Conservation (phyloP, 2,329 filamentous ascomycete genomes). For the Aspergillus terreus region DNA sequence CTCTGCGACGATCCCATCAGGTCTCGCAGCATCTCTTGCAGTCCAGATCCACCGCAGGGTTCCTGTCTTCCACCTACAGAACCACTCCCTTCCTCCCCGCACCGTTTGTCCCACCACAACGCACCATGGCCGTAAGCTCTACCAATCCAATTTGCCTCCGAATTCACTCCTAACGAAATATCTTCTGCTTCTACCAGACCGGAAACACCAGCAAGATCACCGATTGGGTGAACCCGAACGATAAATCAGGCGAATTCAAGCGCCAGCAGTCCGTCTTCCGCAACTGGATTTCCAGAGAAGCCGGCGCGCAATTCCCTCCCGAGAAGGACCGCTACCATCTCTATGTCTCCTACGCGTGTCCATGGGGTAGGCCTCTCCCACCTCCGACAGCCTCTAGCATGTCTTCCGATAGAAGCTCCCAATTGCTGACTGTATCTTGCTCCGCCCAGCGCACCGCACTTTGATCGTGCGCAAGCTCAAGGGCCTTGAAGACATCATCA, state of each 20-base stretch:
- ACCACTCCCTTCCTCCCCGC: constrained; percentile 17
- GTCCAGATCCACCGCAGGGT: constrained; percentile 10
- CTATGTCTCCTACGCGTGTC: constrained; percentile 90
- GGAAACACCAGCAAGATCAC: constrained; percentile 58
- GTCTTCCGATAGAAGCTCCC: not conserved
- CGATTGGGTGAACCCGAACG: constrained; percentile 74
- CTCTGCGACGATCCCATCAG: constrained; percentile 17
- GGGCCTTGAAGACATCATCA: constrained; percentile 80
- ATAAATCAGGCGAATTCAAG: constrained; percentile 89
- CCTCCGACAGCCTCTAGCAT: too few relatives aligned
- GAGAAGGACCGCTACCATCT: constrained; percentile 92
- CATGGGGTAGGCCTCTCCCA: constrained; percentile 59
- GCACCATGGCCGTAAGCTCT: constrained; percentile 34
- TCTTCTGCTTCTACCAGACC: constrained; percentile 13
- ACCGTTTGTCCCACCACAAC: constrained; percentile 12
- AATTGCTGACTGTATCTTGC: constrained; percentile 15
- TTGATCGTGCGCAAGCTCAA: constrained; percentile 88
- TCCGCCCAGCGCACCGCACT: constrained; percentile 67
- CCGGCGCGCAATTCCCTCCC: constrained; percentile 71
- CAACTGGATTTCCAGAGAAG: constrained; percentile 69
- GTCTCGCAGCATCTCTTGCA: constrained; percentile 18
- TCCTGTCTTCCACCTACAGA: constrained; percentile 9
- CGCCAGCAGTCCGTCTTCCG: constrained; percentile 80
- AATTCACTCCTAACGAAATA: not conserved
- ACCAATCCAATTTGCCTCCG: not conserved